A percentile compares a stretch with the other conserved stretches of the same genome.
phyloP scores from a whole-genome alignment of 2,329 filamentous ascomycete species.

The Arthrobotrys sphaeroides region DNA sequence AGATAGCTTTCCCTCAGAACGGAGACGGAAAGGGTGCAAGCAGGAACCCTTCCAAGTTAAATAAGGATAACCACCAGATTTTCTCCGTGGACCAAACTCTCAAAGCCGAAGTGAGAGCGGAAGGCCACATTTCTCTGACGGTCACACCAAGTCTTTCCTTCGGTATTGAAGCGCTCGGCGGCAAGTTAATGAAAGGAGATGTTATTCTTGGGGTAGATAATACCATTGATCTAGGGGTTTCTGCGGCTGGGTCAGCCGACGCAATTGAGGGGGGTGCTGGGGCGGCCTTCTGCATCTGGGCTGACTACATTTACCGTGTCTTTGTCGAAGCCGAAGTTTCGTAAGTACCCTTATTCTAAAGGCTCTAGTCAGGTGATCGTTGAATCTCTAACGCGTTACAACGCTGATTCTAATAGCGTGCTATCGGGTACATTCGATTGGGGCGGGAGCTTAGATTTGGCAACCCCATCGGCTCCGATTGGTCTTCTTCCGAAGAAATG shows the following conservation, averaged over 20 bases:
- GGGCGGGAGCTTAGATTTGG: constrained; percentile 23
- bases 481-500: constrained; percentile 7
- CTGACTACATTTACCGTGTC: constrained; percentile 26
- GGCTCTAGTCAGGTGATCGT: too few species aligned
- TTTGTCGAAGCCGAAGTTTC: constrained; percentile 26
- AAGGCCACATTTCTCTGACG: constrained; percentile 11
- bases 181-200: constrained; percentile 27
- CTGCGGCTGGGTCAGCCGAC: constrained; percentile 6
- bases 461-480: constrained; percentile 3
- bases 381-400: too few species aligned
- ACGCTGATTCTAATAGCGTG: not conserved
- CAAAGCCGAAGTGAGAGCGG: constrained; percentile 18
- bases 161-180: constrained; percentile 23
- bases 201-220: constrained; percentile 22
- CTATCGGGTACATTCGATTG: constrained; percentile 20
- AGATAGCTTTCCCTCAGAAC: constrained; percentile 18
- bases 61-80: constrained; percentile 19
- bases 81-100: constrained; percentile 8
- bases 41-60: constrained; percentile 7
- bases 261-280: constrained; percentile 1
- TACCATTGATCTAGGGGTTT: constrained; percentile 20
- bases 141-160: constrained; percentile 16
- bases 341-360: not conserved
- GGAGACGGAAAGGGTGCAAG: constrained; percentile 13
- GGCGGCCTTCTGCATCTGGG: constrained; percentile 18